A percentile compares a stretch with the other conserved stretches of the same genome.
Conservation (phyloP, 2,329 filamentous ascomycete genomes). For the Paracorniculantispora psalliotae region DNA sequence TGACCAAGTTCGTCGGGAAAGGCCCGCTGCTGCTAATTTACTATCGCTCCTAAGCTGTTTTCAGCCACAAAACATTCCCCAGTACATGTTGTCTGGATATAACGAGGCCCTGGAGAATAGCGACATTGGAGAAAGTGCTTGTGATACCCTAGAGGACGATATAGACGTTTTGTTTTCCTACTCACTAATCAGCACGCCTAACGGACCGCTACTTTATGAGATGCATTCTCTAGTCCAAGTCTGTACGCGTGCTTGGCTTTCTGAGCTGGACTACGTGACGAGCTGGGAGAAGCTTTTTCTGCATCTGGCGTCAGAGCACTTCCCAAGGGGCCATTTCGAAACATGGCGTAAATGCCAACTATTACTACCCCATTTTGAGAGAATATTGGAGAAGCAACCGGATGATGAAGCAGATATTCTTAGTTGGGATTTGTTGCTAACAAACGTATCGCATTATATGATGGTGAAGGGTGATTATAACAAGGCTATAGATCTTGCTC, state of each 20-base stretch:
- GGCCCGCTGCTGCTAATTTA: constrained; percentile 34
- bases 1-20: constrained; percentile 28
- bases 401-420: not conserved
- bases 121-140: not conserved
- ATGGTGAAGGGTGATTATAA: not conserved
- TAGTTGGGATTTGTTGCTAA: constrained; percentile 9
- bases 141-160: constrained; percentile 12
- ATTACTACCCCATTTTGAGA: constrained; percentile 17
- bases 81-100: constrained; percentile 14
- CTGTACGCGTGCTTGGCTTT: constrained; percentile 21
- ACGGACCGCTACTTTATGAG: constrained; percentile 11
- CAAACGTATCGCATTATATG: constrained; percentile 13
- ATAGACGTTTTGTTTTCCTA: constrained; percentile 17
- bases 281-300: constrained; percentile 16
- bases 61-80: constrained; percentile 37
- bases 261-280: not conserved
- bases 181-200: constrained; percentile 15
- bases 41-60: constrained; percentile 45
- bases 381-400: not conserved
- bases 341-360: constrained; percentile 14
- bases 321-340: constrained; percentile 15
- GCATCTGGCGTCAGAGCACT: constrained; percentile 6
- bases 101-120: not conserved
- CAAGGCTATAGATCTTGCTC: not conserved
- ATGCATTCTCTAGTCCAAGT: constrained; percentile 22